phyloP scores from a whole-genome alignment of 2,329 filamentous ascomycete species.

The Hymenoscyphus fraxineus region DNA sequence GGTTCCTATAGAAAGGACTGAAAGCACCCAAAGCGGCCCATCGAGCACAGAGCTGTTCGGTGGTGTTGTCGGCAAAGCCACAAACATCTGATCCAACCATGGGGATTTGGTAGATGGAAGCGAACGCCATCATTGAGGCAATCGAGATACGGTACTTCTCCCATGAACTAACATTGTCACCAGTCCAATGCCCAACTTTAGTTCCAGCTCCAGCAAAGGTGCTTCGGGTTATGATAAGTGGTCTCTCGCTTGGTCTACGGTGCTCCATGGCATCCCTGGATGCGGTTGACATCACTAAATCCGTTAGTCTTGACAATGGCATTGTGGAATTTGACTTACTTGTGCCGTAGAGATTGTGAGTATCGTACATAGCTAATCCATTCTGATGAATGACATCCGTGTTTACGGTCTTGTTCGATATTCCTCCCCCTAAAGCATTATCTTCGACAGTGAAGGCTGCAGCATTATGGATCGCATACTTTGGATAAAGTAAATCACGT shows the following conservation, averaged over 20 bases:
- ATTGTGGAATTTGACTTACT: constrained; percentile 37
- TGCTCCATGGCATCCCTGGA: constrained; percentile 63
- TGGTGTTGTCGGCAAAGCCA: constrained; percentile 66
- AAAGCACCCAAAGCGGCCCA: constrained; percentile 74
- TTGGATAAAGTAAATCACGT: constrained; percentile 60
- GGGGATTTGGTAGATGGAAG: constrained; percentile 63
- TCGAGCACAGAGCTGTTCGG: constrained; percentile 67
- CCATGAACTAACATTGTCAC: constrained; percentile 57
- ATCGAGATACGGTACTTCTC: constrained; percentile 57
- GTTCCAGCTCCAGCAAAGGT: constrained; percentile 70
- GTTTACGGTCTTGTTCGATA: constrained; percentile 58
- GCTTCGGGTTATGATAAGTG: constrained; percentile 70
- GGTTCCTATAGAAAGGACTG: constrained; percentile 72
- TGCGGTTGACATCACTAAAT: constrained; percentile 61
- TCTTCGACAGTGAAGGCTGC: constrained; percentile 46
- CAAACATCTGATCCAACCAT: constrained; percentile 74
- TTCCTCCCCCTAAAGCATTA: constrained; percentile 43
- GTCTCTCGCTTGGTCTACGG: constrained; percentile 60
- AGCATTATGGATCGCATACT: constrained; percentile 63
- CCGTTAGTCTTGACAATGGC: constrained; percentile 15
- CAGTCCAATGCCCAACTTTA: constrained; percentile 60
- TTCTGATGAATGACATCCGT: constrained; percentile 67
- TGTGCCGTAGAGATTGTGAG: constrained; percentile 72
- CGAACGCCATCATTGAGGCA: constrained; percentile 55
- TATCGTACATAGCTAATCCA: constrained; percentile 67